Evolutionary conservation across 2,329 filamentous ascomycete species (phyloP).

Genomic region (Colletotrichum zoysiae): DNA sequence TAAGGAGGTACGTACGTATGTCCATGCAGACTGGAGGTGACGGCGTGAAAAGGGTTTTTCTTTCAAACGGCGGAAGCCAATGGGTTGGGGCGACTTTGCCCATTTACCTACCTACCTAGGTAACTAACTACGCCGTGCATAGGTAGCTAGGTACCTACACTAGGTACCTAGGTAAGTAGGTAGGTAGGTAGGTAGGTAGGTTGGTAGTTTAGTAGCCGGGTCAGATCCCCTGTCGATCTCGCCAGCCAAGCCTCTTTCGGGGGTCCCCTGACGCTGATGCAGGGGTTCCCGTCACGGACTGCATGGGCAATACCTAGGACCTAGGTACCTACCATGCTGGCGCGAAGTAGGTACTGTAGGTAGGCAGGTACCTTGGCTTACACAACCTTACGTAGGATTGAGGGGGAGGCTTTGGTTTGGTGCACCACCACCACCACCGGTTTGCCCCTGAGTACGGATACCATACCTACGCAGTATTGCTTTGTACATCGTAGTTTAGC

Average conservation of each 20-base stretch:
- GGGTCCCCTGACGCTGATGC: constrained; percentile 31
- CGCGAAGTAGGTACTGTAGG: background rate
- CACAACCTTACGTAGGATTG: background rate
- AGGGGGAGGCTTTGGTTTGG: background rate
- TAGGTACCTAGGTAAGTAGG: no score
- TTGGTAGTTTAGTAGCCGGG: background rate
- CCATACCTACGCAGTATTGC: background rate
- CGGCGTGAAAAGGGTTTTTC: no score
- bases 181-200: no score
- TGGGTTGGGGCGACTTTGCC: constrained; percentile 1
- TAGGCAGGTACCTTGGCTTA: background rate
- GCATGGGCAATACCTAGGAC: background rate
- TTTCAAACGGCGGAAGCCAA: constrained; percentile 28
- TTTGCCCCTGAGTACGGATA: background rate
- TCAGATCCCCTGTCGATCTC: constrained; percentile 11
- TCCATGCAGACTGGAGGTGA: no score
- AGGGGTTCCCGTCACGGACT: constrained; percentile 19
- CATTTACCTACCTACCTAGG: constrained; percentile 7
- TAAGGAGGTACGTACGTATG: no score
- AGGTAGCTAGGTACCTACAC: no score
- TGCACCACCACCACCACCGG: background rate
- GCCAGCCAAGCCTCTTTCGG: constrained; percentile 11
- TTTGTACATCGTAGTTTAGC: background rate
- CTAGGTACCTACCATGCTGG: no score
- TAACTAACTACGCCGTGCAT: no score